Base-by-base conservation (phyloP, 805 yeast species). In the Hanseniaspora mollemarum region DNA sequence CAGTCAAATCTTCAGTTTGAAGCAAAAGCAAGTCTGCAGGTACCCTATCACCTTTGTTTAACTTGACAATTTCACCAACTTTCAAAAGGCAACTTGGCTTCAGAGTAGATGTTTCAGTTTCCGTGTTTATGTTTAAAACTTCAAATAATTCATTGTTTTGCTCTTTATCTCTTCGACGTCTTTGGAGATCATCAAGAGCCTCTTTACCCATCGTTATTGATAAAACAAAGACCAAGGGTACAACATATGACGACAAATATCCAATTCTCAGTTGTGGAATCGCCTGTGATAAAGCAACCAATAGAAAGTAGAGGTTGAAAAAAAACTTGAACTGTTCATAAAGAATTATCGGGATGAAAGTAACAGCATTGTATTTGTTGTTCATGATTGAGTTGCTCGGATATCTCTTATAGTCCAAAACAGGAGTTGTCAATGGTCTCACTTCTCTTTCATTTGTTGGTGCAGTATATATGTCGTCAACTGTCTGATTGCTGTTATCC, bases 251-350 rank as follows among this genome's bases (percentile, higher is more conserved):
- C 1, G 95, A 83, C 33, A 92, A 70, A 61, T 90, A 92, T 12
- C 99, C 99, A 32, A 92, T 92, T 57, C 96, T 73, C 49, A 92
- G 72, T 7, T 80, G 85, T 1, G 97, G 96, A 21, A 92, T 73
- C 1, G 82, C 81, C 67, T 92, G 98, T 4, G 96, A 87, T 54
- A 94, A 73, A 15, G 98, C 97, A 56, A 94, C 98, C 19, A 94
- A 61, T 46, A 94, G 68, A 62, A 92, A 92, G 66, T 92, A 92
- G 43, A 92, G 69, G 66, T 92, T 92, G 74, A 87, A 92, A 67
- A 92, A 92, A 65, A 92, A 90, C 69, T 88, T 87, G 78, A 92
- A 92, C 71, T 92, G 99, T 63, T 90, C 96, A 65, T 84, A 94
- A 28, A 92, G 73, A 50, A 92, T 79, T 39, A 86, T 73, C 2